phyloP scores from a whole-genome alignment of 164 flowering plant genomes.

The Macadamia tetraphylla region DNA sequence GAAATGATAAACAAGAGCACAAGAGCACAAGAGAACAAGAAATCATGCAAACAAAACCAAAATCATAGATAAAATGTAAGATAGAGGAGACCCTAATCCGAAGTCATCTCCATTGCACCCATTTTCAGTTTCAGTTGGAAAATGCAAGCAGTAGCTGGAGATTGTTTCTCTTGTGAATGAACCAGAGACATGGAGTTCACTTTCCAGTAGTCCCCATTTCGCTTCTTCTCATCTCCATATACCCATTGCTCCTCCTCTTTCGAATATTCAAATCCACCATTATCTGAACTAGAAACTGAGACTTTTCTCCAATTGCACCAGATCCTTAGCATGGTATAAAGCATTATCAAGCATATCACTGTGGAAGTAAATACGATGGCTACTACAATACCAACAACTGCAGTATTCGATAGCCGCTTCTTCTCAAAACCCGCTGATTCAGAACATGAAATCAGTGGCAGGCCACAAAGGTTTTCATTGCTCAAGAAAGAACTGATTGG shows the following conservation, averaged over 20 bases:
- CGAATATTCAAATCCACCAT: slow-evolving; percentile 31
- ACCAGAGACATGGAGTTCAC: slow-evolving; percentile 30
- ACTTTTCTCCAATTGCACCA: slow-evolving; percentile 77
- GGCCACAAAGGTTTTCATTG: slow-evolving; percentile 70
- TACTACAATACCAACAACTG: slow-evolving; percentile 54
- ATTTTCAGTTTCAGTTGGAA: slow-evolving; percentile 33
- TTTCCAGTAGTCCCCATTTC: slow-evolving; percentile 44
- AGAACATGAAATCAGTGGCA: slow-evolving; percentile 48
- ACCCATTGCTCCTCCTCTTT: slow-evolving; percentile 48
- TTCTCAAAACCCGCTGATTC: slow-evolving; percentile 12
- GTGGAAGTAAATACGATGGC: slow-evolving; percentile 77
- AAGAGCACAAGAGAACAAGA: neutral
- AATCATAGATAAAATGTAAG: neutral
- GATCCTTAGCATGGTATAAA: slow-evolving; percentile 80
- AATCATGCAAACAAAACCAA: neutral
- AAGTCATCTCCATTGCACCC: slow-evolving; percentile 15
- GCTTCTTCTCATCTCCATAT: slow-evolving; percentile 30
- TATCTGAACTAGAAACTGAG: slow-evolving; percentile 49
- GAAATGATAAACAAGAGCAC: too few relatives aligned
- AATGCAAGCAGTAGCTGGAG: slow-evolving; percentile 23
- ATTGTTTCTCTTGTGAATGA: slow-evolving; percentile 29
- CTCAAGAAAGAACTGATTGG: slow-evolving; percentile 58
- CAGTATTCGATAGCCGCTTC: slow-evolving; percentile 38
- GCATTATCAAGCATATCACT: slow-evolving; percentile 56
- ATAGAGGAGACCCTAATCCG: slow-evolving; percentile 9